Conservation (phyloP, 2,329 filamentous ascomycete genomes). For the Penicillium occitanis region DNA sequence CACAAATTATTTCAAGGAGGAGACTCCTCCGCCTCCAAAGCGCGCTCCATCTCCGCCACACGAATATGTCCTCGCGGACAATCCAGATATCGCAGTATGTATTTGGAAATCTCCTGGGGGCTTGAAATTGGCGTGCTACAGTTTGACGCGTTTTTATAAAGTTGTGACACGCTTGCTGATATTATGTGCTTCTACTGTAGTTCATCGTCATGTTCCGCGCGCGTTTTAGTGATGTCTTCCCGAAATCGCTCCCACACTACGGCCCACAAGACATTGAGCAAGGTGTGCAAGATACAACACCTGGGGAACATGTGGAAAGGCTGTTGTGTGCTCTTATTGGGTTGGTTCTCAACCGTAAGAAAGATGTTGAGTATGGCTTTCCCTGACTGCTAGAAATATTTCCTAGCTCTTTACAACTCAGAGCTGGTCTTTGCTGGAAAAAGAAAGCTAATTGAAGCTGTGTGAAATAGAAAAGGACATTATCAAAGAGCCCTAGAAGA, state of each 20-base stretch:
- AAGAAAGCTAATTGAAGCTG: constrained; percentile 32
- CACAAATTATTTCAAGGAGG: constrained; percentile 50
- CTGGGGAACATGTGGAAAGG: constrained; percentile 81
- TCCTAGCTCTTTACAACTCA: neutral
- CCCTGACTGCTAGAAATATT: constrained; percentile 23
- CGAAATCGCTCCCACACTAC: constrained; percentile 81
- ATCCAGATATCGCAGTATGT: constrained; percentile 88
- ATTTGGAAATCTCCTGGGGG: constrained; percentile 22
- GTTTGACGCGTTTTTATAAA: constrained; percentile 25
- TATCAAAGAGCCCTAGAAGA: constrained; percentile 93
- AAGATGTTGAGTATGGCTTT: constrained; percentile 87
- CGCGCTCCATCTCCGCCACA: constrained; percentile 84
- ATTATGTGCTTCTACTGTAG: constrained; percentile 51
- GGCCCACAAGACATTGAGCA: constrained; percentile 93
- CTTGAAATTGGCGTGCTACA: constrained; percentile 37
- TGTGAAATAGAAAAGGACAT: constrained; percentile 70
- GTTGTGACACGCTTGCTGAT: constrained; percentile 12
- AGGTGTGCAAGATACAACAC: constrained; percentile 73
- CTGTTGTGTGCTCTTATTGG: constrained; percentile 86
- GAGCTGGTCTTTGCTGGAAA: neutral
- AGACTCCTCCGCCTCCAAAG: constrained; percentile 69
- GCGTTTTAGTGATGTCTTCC: constrained; percentile 86
- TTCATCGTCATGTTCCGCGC: constrained; percentile 98
- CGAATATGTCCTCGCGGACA: constrained; percentile 86
- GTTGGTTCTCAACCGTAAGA: constrained; percentile 92